Evolutionary conservation across 371 early-diverging fungal genomes (phyloP).

Genomic region (Mortierella sp.): DNA sequence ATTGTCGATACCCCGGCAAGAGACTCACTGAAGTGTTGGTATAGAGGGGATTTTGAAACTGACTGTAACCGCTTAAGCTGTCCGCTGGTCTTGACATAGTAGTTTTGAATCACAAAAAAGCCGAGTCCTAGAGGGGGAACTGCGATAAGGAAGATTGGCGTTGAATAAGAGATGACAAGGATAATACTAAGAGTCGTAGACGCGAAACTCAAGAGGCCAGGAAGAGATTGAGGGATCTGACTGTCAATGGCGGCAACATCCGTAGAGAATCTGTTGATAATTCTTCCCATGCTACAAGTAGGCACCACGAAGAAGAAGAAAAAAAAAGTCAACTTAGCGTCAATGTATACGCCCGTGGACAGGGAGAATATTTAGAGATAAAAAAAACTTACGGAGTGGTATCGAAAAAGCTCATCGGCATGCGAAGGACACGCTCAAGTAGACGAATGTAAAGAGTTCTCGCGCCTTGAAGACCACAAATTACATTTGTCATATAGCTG

Average conservation of each 20-base stretch:
- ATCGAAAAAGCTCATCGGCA: conserved; percentile 86
- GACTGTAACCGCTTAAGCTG: conserved; percentile 70
- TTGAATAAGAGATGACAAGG: conserved; percentile 41
- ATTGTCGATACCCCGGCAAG: conserved; percentile 62
- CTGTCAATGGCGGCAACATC: conserved; percentile 79
- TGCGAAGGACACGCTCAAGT: conserved; percentile 73
- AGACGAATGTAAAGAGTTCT: conserved; percentile 75
- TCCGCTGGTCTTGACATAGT: conserved; percentile 71
- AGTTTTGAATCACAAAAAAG: conserved; percentile 58
- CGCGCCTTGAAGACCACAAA: conserved; percentile 57
- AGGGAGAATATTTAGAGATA: neutral
- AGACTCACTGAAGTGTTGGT: conserved; percentile 71
- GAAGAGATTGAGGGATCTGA: conserved; percentile 58
- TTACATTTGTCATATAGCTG: conserved; percentile 48
- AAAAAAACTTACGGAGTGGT: conserved; percentile 80
- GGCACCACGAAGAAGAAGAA: neutral
- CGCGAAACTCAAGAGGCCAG: conserved; percentile 61
- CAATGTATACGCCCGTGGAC: no score
- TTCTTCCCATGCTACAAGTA: conserved; percentile 69
- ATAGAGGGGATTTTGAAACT: conserved; percentile 68
- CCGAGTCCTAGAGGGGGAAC: conserved; percentile 30
- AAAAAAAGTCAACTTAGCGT: neutral
- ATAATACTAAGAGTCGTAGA: conserved; percentile 24
- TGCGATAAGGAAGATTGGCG: conserved; percentile 35
- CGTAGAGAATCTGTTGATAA: conserved; percentile 79